Percentiles rank a stretch among this genome's conserved stretches.
Conservation (phyloP, 768 basidiomycete genomes). For the Termitomyces sp. region DNA sequence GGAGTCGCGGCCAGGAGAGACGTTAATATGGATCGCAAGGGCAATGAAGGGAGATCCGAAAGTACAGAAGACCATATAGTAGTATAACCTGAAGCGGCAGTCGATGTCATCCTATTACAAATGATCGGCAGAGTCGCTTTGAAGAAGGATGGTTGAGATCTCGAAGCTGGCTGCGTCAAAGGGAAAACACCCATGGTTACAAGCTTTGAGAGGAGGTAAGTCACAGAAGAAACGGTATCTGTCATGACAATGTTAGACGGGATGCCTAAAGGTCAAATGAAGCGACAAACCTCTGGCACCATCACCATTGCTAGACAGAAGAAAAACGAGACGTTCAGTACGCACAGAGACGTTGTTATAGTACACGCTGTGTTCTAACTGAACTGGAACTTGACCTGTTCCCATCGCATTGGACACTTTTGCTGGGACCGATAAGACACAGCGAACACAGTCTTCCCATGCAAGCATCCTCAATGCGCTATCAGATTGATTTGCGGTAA, state of each 20-base stretch:
- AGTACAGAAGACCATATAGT: constrained; percentile 44
- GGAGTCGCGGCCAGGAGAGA: constrained; percentile 53
- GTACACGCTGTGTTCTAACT: constrained; percentile 53
- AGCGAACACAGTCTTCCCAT: constrained; percentile 79
- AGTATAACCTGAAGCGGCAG: constrained; percentile 31
- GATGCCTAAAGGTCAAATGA: background rate
- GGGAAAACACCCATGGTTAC: constrained; percentile 67
- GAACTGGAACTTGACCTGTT: constrained; percentile 32
- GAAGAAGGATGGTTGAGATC: constrained; percentile 75
- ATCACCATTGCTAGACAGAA: constrained; percentile 30
- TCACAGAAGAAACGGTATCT: constrained; percentile 38
- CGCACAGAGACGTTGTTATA: constrained; percentile 47
- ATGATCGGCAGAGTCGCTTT: constrained; percentile 42
- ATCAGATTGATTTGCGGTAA: constrained; percentile 18
- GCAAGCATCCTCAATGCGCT: constrained; percentile 23
- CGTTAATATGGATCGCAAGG: constrained; percentile 50
- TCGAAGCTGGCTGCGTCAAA: constrained; percentile 36
- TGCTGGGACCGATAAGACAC: constrained; percentile 60
- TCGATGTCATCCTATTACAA: constrained; percentile 29
- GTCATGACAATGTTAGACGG: constrained; percentile 5
- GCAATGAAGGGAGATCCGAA: constrained; percentile 42
- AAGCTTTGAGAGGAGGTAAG: constrained; percentile 59
- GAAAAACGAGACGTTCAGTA: constrained; percentile 44
- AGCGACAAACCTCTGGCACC: constrained; percentile 34
- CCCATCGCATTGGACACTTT: constrained; percentile 71